Conservation (phyloP, 352 stramenopile genomes). For the Globisporangium paddicum region DNA sequence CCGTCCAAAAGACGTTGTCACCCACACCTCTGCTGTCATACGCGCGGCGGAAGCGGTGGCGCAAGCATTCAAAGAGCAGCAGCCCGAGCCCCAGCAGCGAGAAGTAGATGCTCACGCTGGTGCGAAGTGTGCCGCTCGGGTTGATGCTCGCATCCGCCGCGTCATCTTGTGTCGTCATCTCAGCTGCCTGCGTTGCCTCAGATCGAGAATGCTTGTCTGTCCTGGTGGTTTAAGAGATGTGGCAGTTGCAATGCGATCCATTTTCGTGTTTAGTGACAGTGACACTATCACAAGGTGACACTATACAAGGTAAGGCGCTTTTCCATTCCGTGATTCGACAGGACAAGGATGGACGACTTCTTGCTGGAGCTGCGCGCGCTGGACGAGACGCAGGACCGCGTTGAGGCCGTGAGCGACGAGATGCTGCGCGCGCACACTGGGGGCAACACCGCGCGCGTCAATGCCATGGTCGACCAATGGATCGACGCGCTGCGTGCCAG, state of each 20-base stretch:
- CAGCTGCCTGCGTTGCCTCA: background rate
- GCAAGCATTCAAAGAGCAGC: conserved; percentile 59
- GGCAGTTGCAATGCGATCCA: conserved; percentile 6
- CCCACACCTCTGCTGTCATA: conserved; percentile 48
- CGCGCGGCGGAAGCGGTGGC: conserved; percentile 38
- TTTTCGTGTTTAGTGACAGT: background rate
- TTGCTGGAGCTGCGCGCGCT: conserved; percentile 66
- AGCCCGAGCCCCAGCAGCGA: conserved; percentile 38
- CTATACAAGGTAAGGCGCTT: background rate
- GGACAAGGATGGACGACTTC: conserved; percentile 60
- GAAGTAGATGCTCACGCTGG: conserved; percentile 63
- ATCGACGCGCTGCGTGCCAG: conserved; percentile 57
- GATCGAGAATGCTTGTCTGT: background rate
- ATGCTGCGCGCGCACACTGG: conserved; percentile 50
- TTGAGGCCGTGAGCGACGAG: conserved; percentile 74
- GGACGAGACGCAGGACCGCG: conserved; percentile 80
- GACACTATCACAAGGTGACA: background rate
- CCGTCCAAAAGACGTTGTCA: conserved; percentile 27
- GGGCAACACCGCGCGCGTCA: conserved; percentile 20
- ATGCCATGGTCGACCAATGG: conserved; percentile 62
- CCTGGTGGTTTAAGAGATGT: too few relatives aligned
- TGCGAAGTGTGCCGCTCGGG: conserved; percentile 66
- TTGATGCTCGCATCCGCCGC: conserved; percentile 46
- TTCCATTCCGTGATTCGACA: background rate
- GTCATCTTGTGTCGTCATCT: conserved; percentile 45